Base-by-base conservation (phyloP, 352 stramenopile genomes). In the Globisporangium radiosum region DNA sequence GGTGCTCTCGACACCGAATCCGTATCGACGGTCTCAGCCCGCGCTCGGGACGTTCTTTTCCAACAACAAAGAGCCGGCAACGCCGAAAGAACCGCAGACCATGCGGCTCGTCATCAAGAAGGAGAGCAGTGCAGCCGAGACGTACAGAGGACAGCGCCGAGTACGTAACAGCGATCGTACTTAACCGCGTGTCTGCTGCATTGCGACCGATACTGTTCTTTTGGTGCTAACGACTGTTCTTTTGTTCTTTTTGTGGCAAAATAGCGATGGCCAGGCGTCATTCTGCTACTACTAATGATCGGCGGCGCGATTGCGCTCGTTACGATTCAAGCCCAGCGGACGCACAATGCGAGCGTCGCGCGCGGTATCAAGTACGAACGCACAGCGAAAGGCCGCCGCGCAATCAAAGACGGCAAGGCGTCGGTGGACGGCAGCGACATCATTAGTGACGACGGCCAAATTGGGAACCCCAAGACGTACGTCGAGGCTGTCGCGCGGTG, bases 391-490 rank as follows among this genome's bases (percentile, higher is more conserved):
- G 51, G 53, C 14, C 48, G 65, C 47, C 58, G 52, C 39, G 9
- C 52, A n/a, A 76, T 72, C 54, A 72, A 69, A 39, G 65, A 65
- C 54, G 62, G 62, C 40, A 58, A 62, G 25, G 50, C 52, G 11
- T 54, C 57, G 19, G 10, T 7, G 14, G 58, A 44, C 2, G 40
- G 52, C 17, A 61, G 54, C 49, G 68, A 80, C 50, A 62, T 87
- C 19, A 57, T 88, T n/a, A 74, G 63, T 48, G 76, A 82, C 56
- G 76, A 86, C 50, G 76, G 72, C 1, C 63, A 63, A 4, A 54
- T 84, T 36, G 75, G 75, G 14, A 86, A 86, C 61, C 76, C 76
- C 4, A 81, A 86, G 47, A 57, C 56, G 49, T 86, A 86, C 63
- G 49, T 45, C 0, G 52, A 66, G 60, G 14, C n/a, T 1, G 38